Evolutionary conservation across 2,329 filamentous ascomycete genomes (phyloP), one percentile per base, ranked within the genome.

Genomic region (Aspergillus sp.): DNA sequence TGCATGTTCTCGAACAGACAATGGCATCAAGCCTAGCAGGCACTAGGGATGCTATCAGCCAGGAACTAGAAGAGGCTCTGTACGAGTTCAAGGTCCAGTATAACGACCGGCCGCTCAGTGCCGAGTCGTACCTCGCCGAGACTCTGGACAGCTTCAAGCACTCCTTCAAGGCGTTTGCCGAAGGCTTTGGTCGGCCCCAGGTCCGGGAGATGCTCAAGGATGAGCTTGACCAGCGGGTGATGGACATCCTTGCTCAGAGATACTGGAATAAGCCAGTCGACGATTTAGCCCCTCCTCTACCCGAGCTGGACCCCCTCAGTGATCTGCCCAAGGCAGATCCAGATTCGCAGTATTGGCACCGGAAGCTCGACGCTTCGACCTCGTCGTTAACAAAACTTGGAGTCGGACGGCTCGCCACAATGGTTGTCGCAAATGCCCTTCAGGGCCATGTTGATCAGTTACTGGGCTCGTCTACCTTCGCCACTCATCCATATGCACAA

Each of bases 31-130:
- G 85, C 50, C 69, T 98, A 34, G 83, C 91, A 47, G 78, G 78
- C 34, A 98, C 91, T 3, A 84, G 83, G 47, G 86, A 95, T 53
- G 86, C 86, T 7, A 95, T 98, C 44, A 81, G 82, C 40, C 86
- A 94, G 55, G 91, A 98, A 58, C 75, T 98, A 0, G 89, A 95
- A 51, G 91, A 98, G 61, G 88, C 91, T 3, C 89, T 85, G 0
- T 98, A 98, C 53, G 89, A 98, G 60, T 98, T 94, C 71, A 98
- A 98, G 58, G 91, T 98, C 4, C 93, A 98, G 58, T 98, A 98
- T 64, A 98, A 98, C 52, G 91, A 98, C 56, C 79, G 91, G 5
- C 86, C 89, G 1, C 68, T 98, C 22, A 94, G 86, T 31, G 91
- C 91, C 2, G 91, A 98, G 56, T 94, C 89, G 3, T 98, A 98